Base-by-base conservation (phyloP, 1,139 yeast genomes). In the Protomyces lactucae-debilis region DNA sequence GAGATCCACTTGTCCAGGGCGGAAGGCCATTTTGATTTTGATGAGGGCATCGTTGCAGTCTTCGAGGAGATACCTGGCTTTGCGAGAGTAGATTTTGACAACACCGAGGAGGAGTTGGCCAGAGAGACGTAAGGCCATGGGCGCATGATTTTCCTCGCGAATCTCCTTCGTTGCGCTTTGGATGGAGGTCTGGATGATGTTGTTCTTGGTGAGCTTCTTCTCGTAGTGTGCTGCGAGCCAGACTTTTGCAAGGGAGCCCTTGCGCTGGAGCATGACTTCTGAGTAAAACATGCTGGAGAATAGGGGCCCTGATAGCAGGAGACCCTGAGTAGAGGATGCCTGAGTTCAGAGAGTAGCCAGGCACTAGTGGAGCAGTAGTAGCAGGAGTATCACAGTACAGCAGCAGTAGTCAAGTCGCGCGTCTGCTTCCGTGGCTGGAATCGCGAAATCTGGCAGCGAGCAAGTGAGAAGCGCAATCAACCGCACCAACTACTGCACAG, bases 161-260 rank as follows among this genome's bases (percentile, higher is more conserved):
- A 82, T 80, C 55, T 78, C 87, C 64, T 80, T 78, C 3, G 91
- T 85, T 0, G 96, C 86, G 68, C 85, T 82, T 18, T 82, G 75
- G 67, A 92, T 86, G 72, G 87, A 83, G 25, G 97, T 85, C 71
- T 83, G 85, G 61, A 90, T 77, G 60, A 88, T 81, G 72, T 91
- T 93, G 66, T 83, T 84, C 73, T 88, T 88, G 55, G 95, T 82
- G 56, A 92, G 80, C 71, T 87, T 88, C 72, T 86, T 84, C 71
- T 88, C 96, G 75, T 89, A 82, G 73, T 89, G 91, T 40, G 97
- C 93, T 2, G 97, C 97, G 64, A 92, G 80, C 97, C 97, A 92
- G 16, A 90, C 93, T 70, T 87, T 88, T 4, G 96, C 96, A 70
- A 91, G 78, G 1, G 96, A 95, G 2, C 96, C 95, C 72, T 86